phyloP scores from a whole-genome alignment of 164 flowering plant species.

The Nymphaea colorata region DNA sequence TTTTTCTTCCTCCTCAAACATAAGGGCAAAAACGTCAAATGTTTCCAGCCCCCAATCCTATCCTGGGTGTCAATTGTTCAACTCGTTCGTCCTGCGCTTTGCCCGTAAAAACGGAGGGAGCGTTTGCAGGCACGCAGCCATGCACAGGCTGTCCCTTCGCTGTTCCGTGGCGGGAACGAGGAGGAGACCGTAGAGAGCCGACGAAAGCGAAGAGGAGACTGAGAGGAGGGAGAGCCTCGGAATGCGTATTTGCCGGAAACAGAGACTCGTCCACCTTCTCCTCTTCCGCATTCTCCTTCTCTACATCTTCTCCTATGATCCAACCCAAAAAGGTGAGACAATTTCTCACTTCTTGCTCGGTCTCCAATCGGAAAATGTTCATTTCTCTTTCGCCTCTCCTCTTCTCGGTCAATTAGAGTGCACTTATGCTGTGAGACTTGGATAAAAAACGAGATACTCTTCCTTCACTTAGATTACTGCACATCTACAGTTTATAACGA shows the following conservation, averaged over 20 bases:
- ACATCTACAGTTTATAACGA: no score
- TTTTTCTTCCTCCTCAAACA: no score
- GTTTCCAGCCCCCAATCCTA: background rate
- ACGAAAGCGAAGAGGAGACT: background rate
- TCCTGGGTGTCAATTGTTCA: background rate
- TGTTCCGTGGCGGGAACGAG: background rate
- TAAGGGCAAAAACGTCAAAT: background rate
- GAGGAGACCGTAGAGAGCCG: background rate
- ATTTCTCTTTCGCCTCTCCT: background rate
- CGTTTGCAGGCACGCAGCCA: background rate
- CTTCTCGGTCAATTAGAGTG: background rate
- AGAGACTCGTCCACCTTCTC: conserved; percentile 5
- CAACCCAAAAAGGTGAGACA: conserved; percentile 6
- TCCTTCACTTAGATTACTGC: no score
- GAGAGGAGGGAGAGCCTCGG: background rate
- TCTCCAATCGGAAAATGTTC: background rate
- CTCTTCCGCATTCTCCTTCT: conserved; percentile 10
- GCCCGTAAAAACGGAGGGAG: background rate
- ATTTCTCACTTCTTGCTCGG: background rate
- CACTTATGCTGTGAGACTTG: no score
- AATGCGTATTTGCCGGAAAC: background rate
- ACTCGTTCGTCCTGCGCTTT: background rate
- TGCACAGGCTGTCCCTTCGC: conserved; percentile 14
- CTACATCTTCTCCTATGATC: conserved; percentile 10
- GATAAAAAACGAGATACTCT: no score